Base-by-base conservation (phyloP, 164 flowering plant species). In the Berberis thunbergii region DNA sequence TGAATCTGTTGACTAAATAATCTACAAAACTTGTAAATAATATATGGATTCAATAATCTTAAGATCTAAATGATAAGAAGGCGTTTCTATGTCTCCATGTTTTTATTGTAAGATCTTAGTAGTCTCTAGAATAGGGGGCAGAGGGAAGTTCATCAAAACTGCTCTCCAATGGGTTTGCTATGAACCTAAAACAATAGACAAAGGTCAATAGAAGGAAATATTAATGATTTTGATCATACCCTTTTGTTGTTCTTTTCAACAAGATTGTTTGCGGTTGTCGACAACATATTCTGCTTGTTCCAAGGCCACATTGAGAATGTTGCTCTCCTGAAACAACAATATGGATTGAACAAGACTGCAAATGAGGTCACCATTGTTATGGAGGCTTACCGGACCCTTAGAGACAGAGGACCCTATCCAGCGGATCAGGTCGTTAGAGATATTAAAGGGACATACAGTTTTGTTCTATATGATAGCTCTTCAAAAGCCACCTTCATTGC, bases 341-440 rank as follows among this genome's bases (percentile, higher is more conserved):
- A 94, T 63, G 99, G 99, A 10, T 68, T 94, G 66, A 80, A 59
- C 85, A 94, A 94, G 81, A 76, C 86, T 1, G 86, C 86, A 42
- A 91, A 86, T 65, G 99, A 94, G 72, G 97, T 81, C 41, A 80
- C 65, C 79, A 85, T 94, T 54, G 83, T 91, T 7, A 85, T 94
- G 8, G 97, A 91, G 73, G 96, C 99, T 44, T 94, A 94, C 77
- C 73, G 99, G 70, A 86, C 96, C 54, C 77, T 94, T 48, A 81
- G 99, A 77, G 99, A 94, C 67, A 78, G 99, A 70, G 99, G 99
- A 11, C 99, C 99, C 67, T 94, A 87, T 69, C 93, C 99, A 61
- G 86, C 93, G 9, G 91, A 86, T 64, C 93, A 94, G 70, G 96
- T 91, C 41, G 81, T 88, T 67, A 90, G 88, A 77, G 98, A 90